phyloP scores from a whole-genome alignment of 257 asterid genomes.

The Anisodus acutangulus region DNA sequence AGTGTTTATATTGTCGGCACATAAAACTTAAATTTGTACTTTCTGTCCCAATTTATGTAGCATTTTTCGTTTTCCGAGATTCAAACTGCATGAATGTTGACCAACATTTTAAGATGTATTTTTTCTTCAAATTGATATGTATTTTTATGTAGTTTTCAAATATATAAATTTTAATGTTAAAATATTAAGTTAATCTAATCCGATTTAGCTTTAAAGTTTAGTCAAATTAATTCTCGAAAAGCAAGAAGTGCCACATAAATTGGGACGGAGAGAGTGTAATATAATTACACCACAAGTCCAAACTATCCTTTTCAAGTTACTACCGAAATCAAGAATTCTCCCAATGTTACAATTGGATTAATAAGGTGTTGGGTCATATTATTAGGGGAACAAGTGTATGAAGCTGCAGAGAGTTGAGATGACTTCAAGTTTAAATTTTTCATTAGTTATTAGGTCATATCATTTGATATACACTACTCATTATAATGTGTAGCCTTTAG shows the following conservation, averaged over 20 bases:
- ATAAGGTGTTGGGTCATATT: background rate
- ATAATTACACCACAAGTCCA: background rate
- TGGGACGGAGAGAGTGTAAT: too few species aligned
- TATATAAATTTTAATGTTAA: too few species aligned
- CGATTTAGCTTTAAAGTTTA: too few species aligned
- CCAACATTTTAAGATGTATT: too few species aligned
- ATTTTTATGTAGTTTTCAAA: too few species aligned
- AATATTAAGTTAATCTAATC: too few species aligned
- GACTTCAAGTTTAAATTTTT: background rate
- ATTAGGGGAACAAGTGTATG: background rate
- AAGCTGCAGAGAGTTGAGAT: constrained; percentile 11
- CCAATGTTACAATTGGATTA: background rate
- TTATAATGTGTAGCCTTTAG: background rate
- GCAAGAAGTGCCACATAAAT: too few species aligned
- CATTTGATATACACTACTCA: background rate
- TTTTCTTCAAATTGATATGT: too few species aligned
- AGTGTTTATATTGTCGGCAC: background rate
- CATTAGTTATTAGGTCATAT: background rate
- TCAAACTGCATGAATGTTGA: too few species aligned
- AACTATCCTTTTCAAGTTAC: background rate
- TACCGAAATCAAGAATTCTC: background rate
- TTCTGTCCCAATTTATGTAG: too few species aligned
- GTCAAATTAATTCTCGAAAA: too few species aligned
- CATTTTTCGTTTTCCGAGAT: too few species aligned
- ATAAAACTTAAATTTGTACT: background rate